These are phyloP conservation scores for Protomyces macrosporus DNA, from an alignment of 1,139 yeast species.

Conservation along the genomic window DNA sequence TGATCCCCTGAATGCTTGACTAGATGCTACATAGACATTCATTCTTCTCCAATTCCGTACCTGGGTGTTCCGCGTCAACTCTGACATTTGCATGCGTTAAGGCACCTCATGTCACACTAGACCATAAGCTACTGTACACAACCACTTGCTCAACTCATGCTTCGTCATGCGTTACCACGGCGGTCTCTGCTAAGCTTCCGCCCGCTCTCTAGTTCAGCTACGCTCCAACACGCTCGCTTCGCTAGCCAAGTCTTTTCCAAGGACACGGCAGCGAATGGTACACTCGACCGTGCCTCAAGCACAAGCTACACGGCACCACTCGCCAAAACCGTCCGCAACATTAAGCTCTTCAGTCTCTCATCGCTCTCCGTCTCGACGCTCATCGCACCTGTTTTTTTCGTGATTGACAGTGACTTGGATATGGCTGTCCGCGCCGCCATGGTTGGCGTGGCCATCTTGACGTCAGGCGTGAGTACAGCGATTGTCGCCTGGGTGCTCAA, in stretches of 20 bases:
- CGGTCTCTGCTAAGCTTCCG: neutral
- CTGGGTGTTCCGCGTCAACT: too few relatives aligned
- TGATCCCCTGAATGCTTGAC: too few relatives aligned
- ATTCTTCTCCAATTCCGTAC: too few relatives aligned
- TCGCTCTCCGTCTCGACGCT: constrained; percentile 18
- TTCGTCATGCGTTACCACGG: neutral
- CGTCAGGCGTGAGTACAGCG: constrained; percentile 77
- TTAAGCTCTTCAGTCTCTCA: constrained; percentile 18
- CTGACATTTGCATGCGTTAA: too few relatives aligned
- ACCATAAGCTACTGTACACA: too few relatives aligned
- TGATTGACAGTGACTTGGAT: constrained; percentile 17
- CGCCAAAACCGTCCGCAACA: constrained; percentile 18
- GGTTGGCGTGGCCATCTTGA: constrained; percentile 24
- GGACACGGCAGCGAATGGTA: neutral
- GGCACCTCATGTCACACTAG: too few relatives aligned
- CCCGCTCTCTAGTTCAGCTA: neutral
- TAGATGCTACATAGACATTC: too few relatives aligned
- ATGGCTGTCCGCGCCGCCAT: constrained; percentile 15
- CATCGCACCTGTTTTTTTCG: constrained; percentile 24
- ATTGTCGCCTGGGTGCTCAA: constrained; percentile 47
- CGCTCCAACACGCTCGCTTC: neutral
- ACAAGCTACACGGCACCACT: constrained; percentile 7
- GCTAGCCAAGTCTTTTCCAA: neutral
- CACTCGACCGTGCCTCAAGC: constrained; percentile 2
- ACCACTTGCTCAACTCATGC: neutral